Evolutionary conservation across 192 early-diverging fungal species (phyloP).

Genomic region (Coemansia sp.): DNA sequence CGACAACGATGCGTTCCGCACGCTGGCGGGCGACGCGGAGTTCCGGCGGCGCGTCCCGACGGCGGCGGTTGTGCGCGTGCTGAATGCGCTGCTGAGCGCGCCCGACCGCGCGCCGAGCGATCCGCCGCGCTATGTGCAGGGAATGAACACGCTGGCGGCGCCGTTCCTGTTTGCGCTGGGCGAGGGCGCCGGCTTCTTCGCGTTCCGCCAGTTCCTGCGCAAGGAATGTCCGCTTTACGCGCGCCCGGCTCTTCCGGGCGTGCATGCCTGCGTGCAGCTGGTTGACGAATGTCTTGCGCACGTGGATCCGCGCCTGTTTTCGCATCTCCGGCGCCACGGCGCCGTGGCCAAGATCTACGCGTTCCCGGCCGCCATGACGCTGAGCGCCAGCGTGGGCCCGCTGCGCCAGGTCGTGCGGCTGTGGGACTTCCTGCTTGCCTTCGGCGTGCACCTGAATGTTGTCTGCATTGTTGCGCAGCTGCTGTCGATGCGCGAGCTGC

Average conservation of each 20-base stretch:
- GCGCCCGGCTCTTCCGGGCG: constrained; percentile 84
- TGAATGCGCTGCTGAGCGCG: constrained; percentile 86
- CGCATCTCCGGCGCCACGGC: constrained; percentile 68
- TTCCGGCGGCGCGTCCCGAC: constrained; percentile 74
- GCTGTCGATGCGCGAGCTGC: constrained; percentile 70
- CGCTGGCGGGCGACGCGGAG: constrained; percentile 74
- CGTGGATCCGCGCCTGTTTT: constrained; percentile 73
- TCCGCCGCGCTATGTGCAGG: constrained; percentile 79
- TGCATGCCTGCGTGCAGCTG: constrained; percentile 87
- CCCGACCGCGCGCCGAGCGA: constrained; percentile 52
- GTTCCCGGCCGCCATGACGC: constrained; percentile 87
- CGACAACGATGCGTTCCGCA: constrained; percentile 87
- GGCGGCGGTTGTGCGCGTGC: constrained; percentile 70
- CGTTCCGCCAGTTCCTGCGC: constrained; percentile 85
- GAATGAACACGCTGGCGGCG: constrained; percentile 91
- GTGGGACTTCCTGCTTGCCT: constrained; percentile 93
- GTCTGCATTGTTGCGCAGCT: constrained; percentile 86
- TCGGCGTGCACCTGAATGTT: constrained; percentile 91
- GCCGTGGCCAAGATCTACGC: constrained; percentile 82
- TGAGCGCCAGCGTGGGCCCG: constrained; percentile 87
- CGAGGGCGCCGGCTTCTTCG: constrained; percentile 88
- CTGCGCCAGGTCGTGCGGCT: constrained; percentile 78
- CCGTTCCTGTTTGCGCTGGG: constrained; percentile 91
- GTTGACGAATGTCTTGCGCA: constrained; percentile 77
- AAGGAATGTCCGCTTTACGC: constrained; percentile 91